Conservation (phyloP, 352 stramenopile genomes). For the Globisporangium lucens region DNA sequence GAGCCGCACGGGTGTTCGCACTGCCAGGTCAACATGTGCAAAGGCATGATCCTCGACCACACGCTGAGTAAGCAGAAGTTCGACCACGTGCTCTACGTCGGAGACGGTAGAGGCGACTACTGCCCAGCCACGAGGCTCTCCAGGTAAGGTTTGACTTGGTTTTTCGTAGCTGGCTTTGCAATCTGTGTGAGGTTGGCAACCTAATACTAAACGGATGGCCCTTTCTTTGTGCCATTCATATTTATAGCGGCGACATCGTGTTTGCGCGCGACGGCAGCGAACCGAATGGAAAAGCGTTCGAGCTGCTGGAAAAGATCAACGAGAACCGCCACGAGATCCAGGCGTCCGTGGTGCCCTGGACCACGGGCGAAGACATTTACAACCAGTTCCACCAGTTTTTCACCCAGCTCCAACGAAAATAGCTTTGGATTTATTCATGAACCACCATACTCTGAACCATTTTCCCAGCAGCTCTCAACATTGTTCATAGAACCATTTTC, state of each 20-base stretch:
- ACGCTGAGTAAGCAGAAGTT: conserved; percentile 28
- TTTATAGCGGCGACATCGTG: conserved; percentile 42
- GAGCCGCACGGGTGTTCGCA: conserved; percentile 36
- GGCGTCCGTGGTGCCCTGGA: conserved; percentile 45
- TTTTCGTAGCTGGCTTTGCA: background rate
- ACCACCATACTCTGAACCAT: background rate
- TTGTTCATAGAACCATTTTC: background rate
- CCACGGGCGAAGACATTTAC: conserved; percentile 49
- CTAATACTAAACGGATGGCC: too few relatives aligned
- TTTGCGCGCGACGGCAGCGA: conserved; percentile 36
- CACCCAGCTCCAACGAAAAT: background rate
- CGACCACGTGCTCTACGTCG: conserved; percentile 51
- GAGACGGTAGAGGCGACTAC: conserved; percentile 48
- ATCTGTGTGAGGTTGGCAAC: too few relatives aligned
- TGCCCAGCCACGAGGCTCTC: conserved; percentile 40
- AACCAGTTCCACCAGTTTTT: conserved; percentile 31
- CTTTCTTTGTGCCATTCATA: background rate
- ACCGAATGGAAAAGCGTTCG: conserved; percentile 29
- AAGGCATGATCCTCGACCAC: conserved; percentile 43
- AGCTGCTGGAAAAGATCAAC: conserved; percentile 34
- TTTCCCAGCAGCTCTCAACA: background rate
- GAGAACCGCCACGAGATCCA: conserved; percentile 26
- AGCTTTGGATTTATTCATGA: background rate
- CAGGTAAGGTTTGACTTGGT: conserved; percentile 17
- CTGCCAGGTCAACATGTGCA: conserved; percentile 64